These are phyloP conservation scores for Toxoplasma gondii DNA, from an alignment of 169 alveolate genomes.

Conservation along the genomic window DNA sequence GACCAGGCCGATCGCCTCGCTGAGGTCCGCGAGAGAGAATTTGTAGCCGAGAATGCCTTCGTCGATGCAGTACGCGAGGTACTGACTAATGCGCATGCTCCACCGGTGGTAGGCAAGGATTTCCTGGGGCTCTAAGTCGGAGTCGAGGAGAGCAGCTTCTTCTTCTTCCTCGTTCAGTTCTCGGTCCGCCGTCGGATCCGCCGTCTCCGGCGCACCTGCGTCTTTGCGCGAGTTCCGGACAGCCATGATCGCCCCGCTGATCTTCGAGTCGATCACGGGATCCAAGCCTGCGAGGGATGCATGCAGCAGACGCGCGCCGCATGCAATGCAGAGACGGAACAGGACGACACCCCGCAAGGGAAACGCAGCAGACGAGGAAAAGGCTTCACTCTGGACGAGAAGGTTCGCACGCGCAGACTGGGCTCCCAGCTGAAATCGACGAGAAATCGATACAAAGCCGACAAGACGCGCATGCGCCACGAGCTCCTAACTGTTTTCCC, in stretches of 20 bases:
- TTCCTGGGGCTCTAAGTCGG: neutral
- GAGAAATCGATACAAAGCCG: too few relatives aligned
- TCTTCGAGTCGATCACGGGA: neutral
- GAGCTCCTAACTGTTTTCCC: too few relatives aligned
- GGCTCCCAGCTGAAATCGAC: too few relatives aligned
- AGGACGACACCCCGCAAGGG: neutral
- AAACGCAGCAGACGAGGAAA: neutral
- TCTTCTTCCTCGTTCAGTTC: conserved; percentile 13
- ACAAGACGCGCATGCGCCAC: too few relatives aligned
- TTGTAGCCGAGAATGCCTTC: conserved; percentile 29
- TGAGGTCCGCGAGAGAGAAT: conserved; percentile 19
- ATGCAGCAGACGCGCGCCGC: neutral
- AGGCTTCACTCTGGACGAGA: too few relatives aligned
- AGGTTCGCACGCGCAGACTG: too few relatives aligned
- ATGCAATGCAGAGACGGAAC: neutral
- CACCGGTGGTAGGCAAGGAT: conserved; percentile 27
- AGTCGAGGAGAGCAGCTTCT: neutral
- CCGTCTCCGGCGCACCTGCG: neutral
- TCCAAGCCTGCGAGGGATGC: neutral
- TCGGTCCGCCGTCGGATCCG: neutral
- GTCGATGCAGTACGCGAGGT: conserved; percentile 34
- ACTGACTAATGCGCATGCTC: conserved; percentile 26
- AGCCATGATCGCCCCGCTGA: neutral
- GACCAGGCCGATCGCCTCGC: conserved; percentile 45
- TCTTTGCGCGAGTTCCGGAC: neutral